Base-by-base conservation (phyloP, 768 basidiomycete genomes). In the Psilocybe sp. region DNA sequence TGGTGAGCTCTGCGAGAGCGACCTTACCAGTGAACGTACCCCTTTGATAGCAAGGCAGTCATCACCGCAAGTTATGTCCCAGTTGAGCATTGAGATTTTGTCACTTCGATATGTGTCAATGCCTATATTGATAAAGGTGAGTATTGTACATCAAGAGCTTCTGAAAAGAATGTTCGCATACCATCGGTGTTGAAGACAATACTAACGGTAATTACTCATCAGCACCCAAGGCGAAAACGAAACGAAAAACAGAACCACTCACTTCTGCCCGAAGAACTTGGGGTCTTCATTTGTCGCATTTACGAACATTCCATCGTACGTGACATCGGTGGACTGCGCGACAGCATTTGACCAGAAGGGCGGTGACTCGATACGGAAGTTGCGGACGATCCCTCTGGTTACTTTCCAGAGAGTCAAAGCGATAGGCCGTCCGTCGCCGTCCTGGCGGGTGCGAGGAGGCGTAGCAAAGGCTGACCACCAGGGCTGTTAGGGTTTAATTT, bases 1-100 rank as follows among this genome's bases (percentile, higher is more conserved):
- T 6, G 44, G 53, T 20, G 39, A 46, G 16, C 23, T 34, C 16
- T 7, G n/a, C 15, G 31, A 6, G 19, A n/a, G 37, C 3, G 5
- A 9, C 32, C 37, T 18, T n/a, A 39, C n/a, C 31, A 15, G 18
- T 44, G 23, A 46, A 62, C 77, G 23, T 57, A 81, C 80, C 6
- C 80, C 81, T 67, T 84, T 82, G 67, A 83, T 79, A 9, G 79
- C 81, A n/a, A 83, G 63, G 49, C 81, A 84, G 55, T 83, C 81
- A 56, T 83, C 82, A 12, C 81, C 80, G 47, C 74, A 78, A 15
- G 80, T 82, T 14, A 83, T 69, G 62, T 83, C 80, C 76, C 76
- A 83, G 57, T 83, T 79, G 35, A 75, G 53, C 50, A 84, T 56
- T 2, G 72, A 63, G 33, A 84, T 61, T 5, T 65, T 58, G 51